Evolutionary conservation across 192 early-diverging fungal species (phyloP), one percentile per base, ranked within the genome.

Genomic region (Coemansia sp.): DNA sequence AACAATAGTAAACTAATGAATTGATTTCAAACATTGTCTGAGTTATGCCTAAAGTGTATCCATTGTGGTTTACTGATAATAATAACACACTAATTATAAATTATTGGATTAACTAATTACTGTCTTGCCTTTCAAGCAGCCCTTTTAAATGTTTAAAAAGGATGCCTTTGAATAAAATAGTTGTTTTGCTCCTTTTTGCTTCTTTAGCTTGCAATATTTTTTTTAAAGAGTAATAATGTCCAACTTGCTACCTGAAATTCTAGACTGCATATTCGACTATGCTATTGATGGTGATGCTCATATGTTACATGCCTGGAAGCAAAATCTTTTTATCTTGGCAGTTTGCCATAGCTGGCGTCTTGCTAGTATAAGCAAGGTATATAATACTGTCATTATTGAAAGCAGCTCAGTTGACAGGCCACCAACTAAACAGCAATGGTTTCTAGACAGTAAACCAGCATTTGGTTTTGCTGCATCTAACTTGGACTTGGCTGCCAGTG

Each of bases 301-400:
- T 24, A 54, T 1, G 25, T 7, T 54, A 26, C 15, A 24, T 3
- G 26, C 24, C 25, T 54, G 52, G 52, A 54, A 54, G 26, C 25
- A 21, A 28, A 21, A 28, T 15, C n/a, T 54, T 14, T 12, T 11
- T 21, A 21, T 54, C 12, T 15, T 54, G 52, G 25, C 24, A 5
- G 52, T 54, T 5, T 54, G 52, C n/a, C 28, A 24, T 14, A 15
- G 28, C 52, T 54, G 52, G 52, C 52, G 52, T 5, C n/a, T 34
- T 21, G 11, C 11, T 54, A 3, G 24, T n/a, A 11, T 54, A 3
- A 24, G 2, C 2, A 11, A 7, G 52, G 28, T 28, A 26, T 54
- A 54, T 4, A 21, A 54, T 2, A 15, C 24, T 5, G 26, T 17
- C 5, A 24, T 54, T 8, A n/a, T 54, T 54, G 52, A 54, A 28